Evolutionary conservation across 2,329 filamentous ascomycete species (phyloP), one percentile per base, ranked within the genome.

Genomic region (Colletotrichum siamense): DNA sequence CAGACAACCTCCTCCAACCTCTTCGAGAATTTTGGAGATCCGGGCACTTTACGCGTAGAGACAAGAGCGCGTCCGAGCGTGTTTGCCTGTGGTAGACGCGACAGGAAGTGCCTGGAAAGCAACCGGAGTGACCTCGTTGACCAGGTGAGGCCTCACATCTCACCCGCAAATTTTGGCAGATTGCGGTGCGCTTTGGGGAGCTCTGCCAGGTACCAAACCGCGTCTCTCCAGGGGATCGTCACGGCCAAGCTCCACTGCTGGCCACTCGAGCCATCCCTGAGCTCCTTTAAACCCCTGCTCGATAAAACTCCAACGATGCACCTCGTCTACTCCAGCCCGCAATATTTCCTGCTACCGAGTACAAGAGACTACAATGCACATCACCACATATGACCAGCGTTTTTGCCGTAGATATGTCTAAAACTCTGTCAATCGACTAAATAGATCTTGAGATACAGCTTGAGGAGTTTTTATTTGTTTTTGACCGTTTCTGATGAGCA

Each of bases 271-370:
- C 77, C 34, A 61, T 79, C 77, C 66, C 24, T 34, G 67, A 68
- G 66, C 59, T 49, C 66, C 67, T 63, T 57, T 39, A 70, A 30
- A 77, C 57, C 75, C 75, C 67, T 77, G 75, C 52, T 55, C n/a
- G 62, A n/a, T 18, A 28, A 44, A 67, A 32, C 62, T 63, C 75
- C 34, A 52, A 55, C 65, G 69, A 75, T 72, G 68, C 81, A 79
- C 77, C 67, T 73, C 67, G 36, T 69, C 74, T 79, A 81, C 84
- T 84, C 83, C 77, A 77, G 59, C 52, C 28, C 76, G 66, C 78
- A 84, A 81, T 84, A 82, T 82, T 71, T 79, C 76, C 12, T 81
- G 84, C 81, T 85, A 85, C 69, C 36, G 61, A 16, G 8, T 24
- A 63, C 13, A 73, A 55, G 34, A 18, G 18, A 22, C 30, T 0